A percentile compares a stretch with the other conserved stretches of the same genome.
Evolutionary conservation across 495 filamentous ascomycete genomes (phyloP).

Genomic region (Talaromyces trachyspermus): DNA sequence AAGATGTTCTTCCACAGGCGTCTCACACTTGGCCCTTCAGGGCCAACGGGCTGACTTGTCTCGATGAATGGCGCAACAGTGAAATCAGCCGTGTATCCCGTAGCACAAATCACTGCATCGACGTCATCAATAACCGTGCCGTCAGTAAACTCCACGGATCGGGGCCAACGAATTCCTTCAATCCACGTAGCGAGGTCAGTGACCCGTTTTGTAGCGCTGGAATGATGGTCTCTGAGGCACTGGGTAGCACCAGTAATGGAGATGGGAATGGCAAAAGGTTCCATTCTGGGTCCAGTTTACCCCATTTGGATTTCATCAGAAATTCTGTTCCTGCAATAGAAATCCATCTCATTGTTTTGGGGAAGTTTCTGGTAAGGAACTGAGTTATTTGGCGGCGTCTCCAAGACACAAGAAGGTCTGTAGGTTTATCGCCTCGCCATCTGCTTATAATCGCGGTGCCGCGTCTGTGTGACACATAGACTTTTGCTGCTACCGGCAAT

Average conservation of each 20-base stretch:
- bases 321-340: neutral
- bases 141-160: constrained; percentile 24
- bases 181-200: neutral
- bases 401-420: neutral
- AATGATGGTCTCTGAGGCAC: neutral
- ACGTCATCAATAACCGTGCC: constrained; percentile 25
- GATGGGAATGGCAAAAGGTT: neutral
- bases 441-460: constrained; percentile 12
- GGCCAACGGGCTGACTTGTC: neutral
- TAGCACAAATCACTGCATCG: constrained; percentile 30
- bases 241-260: constrained; percentile 1
- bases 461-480: constrained; percentile 25
- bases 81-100: constrained; percentile 21
- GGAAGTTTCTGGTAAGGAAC: neutral
- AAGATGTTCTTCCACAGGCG: constrained; percentile 30
- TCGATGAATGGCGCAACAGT: neutral
- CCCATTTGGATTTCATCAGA: neutral
- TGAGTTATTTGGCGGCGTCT: neutral
- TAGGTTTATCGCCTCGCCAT: neutral
- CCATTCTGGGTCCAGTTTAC: constrained; percentile 1
- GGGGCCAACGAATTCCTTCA: constrained; percentile 1
- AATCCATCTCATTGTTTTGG: neutral
- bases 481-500: constrained; percentile 17
- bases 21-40: constrained; percentile 1
- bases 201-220: neutral